Conservation (phyloP, 352 stramenopile genomes). For the Pythium aristosporum region DNA sequence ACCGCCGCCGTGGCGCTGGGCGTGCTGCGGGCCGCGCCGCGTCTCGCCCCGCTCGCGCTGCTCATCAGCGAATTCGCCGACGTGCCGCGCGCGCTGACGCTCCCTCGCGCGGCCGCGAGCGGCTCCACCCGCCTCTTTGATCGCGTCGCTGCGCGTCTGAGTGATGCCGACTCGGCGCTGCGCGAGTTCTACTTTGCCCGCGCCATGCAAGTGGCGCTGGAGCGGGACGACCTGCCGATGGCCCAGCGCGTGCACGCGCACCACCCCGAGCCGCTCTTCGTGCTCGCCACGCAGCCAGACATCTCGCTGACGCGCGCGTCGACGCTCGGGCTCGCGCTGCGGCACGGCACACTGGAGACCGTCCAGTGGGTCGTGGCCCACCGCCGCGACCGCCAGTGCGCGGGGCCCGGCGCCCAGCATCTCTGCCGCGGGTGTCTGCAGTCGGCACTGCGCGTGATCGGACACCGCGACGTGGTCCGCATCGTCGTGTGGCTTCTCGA, state of each 20-base stretch:
- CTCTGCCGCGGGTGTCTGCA: not conserved
- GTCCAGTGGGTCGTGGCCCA: no score
- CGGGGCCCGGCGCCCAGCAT: not conserved
- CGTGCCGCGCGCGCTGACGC: not conserved
- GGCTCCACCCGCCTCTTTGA: not conserved
- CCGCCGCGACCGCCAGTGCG: not conserved
- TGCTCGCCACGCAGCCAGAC: not conserved
- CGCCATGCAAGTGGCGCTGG: constrained; percentile 8
- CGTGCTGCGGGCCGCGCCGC: not conserved
- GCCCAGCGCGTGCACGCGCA: constrained; percentile 2
- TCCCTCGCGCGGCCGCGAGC: not conserved
- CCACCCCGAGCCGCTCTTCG: not conserved
- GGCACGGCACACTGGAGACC: no score
- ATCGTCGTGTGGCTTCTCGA: not conserved
- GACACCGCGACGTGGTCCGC: no score
- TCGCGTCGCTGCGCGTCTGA: not conserved
- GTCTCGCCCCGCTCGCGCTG: not conserved
- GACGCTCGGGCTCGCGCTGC: no score
- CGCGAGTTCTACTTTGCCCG: not conserved
- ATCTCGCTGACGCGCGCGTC: not conserved
- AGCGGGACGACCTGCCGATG: constrained; percentile 6
- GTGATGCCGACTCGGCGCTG: not conserved
- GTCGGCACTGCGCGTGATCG: not conserved
- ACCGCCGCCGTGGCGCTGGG: not conserved
- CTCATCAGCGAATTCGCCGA: not conserved